These are phyloP conservation scores for Ophiostoma quercus DNA, from an alignment of 2,329 filamentous ascomycete genomes.

Conservation along the genomic window DNA sequence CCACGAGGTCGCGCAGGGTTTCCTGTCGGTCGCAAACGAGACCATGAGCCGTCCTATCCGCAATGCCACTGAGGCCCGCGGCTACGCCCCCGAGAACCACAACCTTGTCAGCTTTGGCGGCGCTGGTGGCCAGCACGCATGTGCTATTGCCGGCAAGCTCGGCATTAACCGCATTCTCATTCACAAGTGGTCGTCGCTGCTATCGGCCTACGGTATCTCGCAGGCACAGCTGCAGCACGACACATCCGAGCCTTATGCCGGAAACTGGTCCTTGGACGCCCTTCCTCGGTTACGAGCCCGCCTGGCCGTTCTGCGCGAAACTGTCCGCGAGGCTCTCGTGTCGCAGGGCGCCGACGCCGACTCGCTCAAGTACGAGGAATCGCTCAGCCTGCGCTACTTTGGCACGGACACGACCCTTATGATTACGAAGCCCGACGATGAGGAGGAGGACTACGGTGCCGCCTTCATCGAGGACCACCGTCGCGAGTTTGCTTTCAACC, in stretches of 20 bases:
- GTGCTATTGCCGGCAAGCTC: constrained; percentile 76
- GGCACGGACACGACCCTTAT: constrained; percentile 88
- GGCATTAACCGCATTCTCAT: constrained; percentile 80
- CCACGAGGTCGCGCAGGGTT: constrained; percentile 58
- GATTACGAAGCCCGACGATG: constrained; percentile 61
- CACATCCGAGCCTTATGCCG: constrained; percentile 12
- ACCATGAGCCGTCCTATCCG: constrained; percentile 75
- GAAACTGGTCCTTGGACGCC: constrained; percentile 10
- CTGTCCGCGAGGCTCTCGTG: constrained; percentile 58
- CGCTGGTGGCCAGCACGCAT: constrained; percentile 84
- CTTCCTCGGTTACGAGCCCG: neutral
- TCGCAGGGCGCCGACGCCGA: neutral
- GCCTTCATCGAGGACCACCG: constrained; percentile 82
- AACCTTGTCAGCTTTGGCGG: constrained; percentile 85
- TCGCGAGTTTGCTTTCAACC: constrained; percentile 86
- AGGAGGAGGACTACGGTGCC: constrained; percentile 71
- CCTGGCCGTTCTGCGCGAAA: constrained; percentile 61
- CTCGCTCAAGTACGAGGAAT: neutral
- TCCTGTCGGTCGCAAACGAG: constrained; percentile 66
- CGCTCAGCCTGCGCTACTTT: constrained; percentile 81
- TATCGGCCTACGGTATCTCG: constrained; percentile 89
- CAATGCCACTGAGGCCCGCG: constrained; percentile 87
- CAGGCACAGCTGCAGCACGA: constrained; percentile 47
- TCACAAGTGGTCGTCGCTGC: constrained; percentile 78
- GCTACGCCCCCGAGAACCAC: constrained; percentile 83